phyloP scores from a whole-genome alignment of 495 filamentous ascomycete species.

The Neurospora hispaniola region DNA sequence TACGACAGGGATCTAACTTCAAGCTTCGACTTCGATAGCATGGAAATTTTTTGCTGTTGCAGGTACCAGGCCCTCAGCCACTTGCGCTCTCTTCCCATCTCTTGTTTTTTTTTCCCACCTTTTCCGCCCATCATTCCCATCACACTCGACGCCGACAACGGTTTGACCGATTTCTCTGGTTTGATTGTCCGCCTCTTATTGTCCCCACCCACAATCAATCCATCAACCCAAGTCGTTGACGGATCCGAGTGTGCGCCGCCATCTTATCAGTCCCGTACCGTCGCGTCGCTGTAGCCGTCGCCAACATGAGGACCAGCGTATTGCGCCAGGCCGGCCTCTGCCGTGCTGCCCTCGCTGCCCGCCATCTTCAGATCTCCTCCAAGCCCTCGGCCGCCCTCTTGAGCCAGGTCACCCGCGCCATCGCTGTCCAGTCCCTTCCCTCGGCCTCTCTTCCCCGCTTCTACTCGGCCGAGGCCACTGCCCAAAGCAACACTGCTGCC shows the following conservation, averaged over 20 bases:
- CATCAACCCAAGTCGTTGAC: neutral
- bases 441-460: constrained; percentile 18
- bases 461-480: constrained; percentile 30
- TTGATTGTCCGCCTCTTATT: neutral
- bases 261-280: neutral
- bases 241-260: neutral
- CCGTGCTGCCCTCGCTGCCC: constrained; percentile 15
- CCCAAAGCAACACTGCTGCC: constrained; percentile 2
- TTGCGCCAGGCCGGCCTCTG: constrained; percentile 19
- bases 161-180: neutral
- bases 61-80: neutral
- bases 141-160: neutral
- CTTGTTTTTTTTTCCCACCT: neutral
- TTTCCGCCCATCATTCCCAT: neutral
- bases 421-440: constrained; percentile 9
- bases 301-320: constrained; percentile 22
- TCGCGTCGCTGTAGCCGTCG: neutral
- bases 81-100: constrained; percentile 11
- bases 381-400: constrained; percentile 11
- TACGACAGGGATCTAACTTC: neutral
- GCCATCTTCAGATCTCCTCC: constrained; percentile 17
- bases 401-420: constrained; percentile 4
- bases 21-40: neutral
- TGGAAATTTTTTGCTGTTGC: constrained; percentile 3
- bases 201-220: neutral